phyloP scores from a whole-genome alignment of 129 eudicot genomes.

The Arctium minus region DNA sequence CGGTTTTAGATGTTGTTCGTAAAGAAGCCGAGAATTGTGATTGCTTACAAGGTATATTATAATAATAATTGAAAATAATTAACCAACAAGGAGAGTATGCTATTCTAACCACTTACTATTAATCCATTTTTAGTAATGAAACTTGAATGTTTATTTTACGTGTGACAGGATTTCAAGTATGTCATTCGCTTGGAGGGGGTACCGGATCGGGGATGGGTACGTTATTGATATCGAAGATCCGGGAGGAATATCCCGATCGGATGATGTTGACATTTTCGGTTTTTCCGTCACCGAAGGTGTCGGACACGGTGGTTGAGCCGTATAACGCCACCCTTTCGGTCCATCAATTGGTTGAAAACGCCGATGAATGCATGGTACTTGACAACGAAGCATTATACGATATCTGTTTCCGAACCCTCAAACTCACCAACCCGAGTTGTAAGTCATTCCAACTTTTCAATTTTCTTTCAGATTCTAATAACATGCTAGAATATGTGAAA shows the following conservation, averaged over 20 bases:
- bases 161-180: slow-evolving; percentile 66
- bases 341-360: slow-evolving; percentile 78
- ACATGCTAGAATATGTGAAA: neutral
- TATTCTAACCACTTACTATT: too few relatives aligned
- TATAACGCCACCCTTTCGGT: slow-evolving; percentile 88
- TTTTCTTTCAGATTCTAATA: neutral
- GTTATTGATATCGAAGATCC: slow-evolving; percentile 65
- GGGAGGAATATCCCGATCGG: slow-evolving; percentile 84
- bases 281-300: slow-evolving; percentile 78
- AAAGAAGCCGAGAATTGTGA: slow-evolving; percentile 85
- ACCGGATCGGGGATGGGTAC: slow-evolving; percentile 94
- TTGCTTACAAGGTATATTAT: slow-evolving; percentile 66
- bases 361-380: slow-evolving; percentile 85
- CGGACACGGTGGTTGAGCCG: slow-evolving; percentile 88
- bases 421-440: slow-evolving; percentile 86
- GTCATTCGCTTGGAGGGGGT: slow-evolving; percentile 88
- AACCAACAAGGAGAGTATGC: too few relatives aligned
- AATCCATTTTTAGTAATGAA: too few relatives aligned
- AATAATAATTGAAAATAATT: neutral
- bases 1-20: slow-evolving; percentile 83
- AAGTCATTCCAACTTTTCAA: slow-evolving; percentile 19
- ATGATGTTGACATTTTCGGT: slow-evolving; percentile 91
- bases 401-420: slow-evolving; percentile 83
- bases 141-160: neutral
- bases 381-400: slow-evolving; percentile 83